Base-by-base conservation (phyloP, 352 stramenopile species). In the Elongisporangium prolatum region DNA sequence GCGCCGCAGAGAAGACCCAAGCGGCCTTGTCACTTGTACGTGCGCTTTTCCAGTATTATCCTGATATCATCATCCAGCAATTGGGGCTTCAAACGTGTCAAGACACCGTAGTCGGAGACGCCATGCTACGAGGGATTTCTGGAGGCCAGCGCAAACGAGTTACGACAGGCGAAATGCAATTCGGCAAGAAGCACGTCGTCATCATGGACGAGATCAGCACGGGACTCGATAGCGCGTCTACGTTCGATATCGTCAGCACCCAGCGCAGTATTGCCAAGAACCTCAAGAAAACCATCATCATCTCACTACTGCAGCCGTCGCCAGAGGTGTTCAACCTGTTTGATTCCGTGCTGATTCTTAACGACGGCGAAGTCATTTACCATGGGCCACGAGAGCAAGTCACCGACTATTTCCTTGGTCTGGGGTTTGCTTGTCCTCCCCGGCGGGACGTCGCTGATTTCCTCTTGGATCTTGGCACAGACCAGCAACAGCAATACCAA, bases 191-290 rank as follows among this genome's bases (percentile, higher is more conserved):
- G 57, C 77, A 75, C 50, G 80, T 97, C 5, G 70, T 85, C 38
- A 77, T 93, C 48, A 80, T 87, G 52, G 93, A 98, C 60, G 84
- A 96, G 70, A 97, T 98, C 64, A 93, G 76, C 56, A 98, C 91
- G 8, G 95, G 93, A 1, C 79, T 98, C 20, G 93, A 98, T 75
- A 82, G 74, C 28, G 80, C 88, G 8, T 94, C 89, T 13, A 95
- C 91, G 3, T 96, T 75, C 59, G 91, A 98, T 60, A 97, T 98
- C 60, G 60, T 74, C 34, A 22, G 58, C 0, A 62, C 58, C 4
- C 60, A 77, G 40, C 56, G 65, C 10, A 67, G 61, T 25, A 21
- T 77, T 13, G 66, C 74, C n/a, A 62, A 77, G 57, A 61, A 57
- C 8, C 60, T 84, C 44, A 57, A 71, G 40, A 67, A 71, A 24